Percentiles rank a stretch among this genome's conserved stretches.
phyloP scores from a whole-genome alignment of 176 grass and related monocot genomes.

The Melocanna baccifera region DNA sequence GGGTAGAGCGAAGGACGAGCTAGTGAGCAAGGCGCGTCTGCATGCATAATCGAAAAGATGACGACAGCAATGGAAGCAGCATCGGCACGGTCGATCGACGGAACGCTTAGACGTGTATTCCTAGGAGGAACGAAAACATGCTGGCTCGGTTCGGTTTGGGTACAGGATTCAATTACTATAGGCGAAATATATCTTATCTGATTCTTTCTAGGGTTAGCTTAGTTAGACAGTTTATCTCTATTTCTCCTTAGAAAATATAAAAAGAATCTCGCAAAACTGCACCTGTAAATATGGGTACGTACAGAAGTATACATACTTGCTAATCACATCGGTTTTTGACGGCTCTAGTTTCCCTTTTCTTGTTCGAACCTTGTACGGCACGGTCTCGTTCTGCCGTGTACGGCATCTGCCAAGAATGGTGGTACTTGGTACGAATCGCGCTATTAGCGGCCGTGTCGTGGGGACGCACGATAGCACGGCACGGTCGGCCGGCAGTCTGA shows the following conservation, averaged over 20 bases:
- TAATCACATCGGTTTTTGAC: background rate
- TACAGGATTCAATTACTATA: constrained; percentile 49
- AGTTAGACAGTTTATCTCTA: constrained; percentile 27
- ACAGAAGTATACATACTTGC: constrained; percentile 9
- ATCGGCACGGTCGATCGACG: background rate
- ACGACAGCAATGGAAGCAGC: background rate
- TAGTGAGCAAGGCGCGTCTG: background rate
- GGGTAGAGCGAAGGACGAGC: background rate
- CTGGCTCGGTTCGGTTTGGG: background rate
- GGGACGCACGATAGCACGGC: no score
- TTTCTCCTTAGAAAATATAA: background rate
- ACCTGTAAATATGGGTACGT: constrained; percentile 37
- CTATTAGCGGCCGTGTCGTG: no score
- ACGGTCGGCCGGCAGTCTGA: no score
- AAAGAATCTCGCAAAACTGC: background rate
- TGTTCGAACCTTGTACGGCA: no score
- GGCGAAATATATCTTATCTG: constrained; percentile 14
- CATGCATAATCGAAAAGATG: background rate
- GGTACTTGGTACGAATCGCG: no score
- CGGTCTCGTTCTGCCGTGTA: no score
- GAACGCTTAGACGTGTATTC: background rate
- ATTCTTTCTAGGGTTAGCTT: constrained; percentile 59
- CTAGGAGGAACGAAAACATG: background rate
- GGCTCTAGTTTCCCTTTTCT: background rate
- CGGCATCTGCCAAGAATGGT: no score